A percentile compares a stretch with the other conserved stretches of the same genome.
These are phyloP conservation scores for Mollisiaceae sp. DNA, from an alignment of 2,329 filamentous ascomycete genomes.

Conservation along the genomic window DNA sequence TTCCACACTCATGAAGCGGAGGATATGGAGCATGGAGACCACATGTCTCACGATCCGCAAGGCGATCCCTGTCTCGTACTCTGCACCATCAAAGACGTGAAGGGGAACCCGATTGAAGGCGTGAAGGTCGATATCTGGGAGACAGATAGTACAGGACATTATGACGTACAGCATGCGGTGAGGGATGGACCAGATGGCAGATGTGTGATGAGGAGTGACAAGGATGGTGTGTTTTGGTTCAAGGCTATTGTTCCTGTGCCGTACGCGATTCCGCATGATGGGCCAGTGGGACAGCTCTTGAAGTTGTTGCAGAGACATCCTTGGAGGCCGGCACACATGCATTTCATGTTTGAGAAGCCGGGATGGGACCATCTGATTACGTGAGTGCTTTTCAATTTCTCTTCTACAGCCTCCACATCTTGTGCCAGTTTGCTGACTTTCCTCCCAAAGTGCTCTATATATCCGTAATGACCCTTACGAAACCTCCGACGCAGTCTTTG, in stretches of 20 bases:
- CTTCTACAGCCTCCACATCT: slow-evolving; percentile 35
- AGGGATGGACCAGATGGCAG: slow-evolving; percentile 71
- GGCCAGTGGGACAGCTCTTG: slow-evolving; percentile 78
- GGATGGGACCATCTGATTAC: slow-evolving; percentile 84
- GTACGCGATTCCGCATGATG: slow-evolving; percentile 85
- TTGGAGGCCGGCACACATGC: slow-evolving; percentile 79
- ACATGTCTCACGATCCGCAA: slow-evolving; percentile 70
- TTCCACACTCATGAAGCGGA: slow-evolving; percentile 84
- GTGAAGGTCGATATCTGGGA: slow-evolving; percentile 86
- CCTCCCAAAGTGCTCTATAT: slow-evolving; percentile 68
- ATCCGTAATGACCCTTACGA: slow-evolving; percentile 80
- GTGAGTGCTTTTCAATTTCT: slow-evolving; percentile 59
- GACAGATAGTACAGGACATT: slow-evolving; percentile 79
- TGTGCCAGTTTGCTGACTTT: not conserved
- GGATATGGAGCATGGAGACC: slow-evolving; percentile 57
- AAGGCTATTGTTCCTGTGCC: slow-evolving; percentile 82
- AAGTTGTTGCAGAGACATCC: slow-evolving; percentile 71
- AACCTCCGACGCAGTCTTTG: slow-evolving; percentile 83
- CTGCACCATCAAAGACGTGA: slow-evolving; percentile 72
- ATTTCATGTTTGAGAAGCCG: slow-evolving; percentile 86
- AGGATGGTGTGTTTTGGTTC: slow-evolving; percentile 82
- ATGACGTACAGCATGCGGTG: slow-evolving; percentile 78
- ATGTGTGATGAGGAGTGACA: slow-evolving; percentile 71
- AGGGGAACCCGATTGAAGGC: slow-evolving; percentile 64
- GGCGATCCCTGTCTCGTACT: slow-evolving; percentile 74